A percentile compares a stretch with the other conserved stretches of the same genome.
Evolutionary conservation across 768 basidiomycete species (phyloP).

Genomic region (Collybiopsis luxurians): DNA sequence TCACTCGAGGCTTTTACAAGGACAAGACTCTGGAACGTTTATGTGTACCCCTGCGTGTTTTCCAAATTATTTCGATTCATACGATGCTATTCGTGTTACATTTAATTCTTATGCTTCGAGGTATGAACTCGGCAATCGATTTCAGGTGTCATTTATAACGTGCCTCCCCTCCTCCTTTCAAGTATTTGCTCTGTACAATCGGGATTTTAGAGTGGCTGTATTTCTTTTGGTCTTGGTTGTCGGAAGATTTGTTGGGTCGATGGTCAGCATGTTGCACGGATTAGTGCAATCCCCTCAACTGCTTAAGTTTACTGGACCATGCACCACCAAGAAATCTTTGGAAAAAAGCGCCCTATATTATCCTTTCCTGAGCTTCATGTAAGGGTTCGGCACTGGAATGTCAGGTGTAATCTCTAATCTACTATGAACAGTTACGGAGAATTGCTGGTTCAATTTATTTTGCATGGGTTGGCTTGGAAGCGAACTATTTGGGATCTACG

Average conservation of each 20-base stretch:
- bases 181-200: slow-evolving; percentile 1
- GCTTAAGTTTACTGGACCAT: too few relatives aligned
- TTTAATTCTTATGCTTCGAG: slow-evolving; percentile 5
- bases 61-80: not conserved
- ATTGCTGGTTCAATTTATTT: not conserved
- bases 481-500: slow-evolving; percentile 3
- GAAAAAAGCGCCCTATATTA: not conserved
- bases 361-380: not conserved
- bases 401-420: not conserved
- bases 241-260: not conserved
- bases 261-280: too few relatives aligned
- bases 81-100: slow-evolving; percentile 5
- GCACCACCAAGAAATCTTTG: too few relatives aligned
- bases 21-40: not conserved
- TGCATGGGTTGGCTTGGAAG: not conserved
- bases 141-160: not conserved
- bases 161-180: not conserved
- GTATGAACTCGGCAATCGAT: not conserved
- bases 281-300: too few relatives aligned
- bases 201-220: not conserved
- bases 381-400: not conserved
- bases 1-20: not conserved
- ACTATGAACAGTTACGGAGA: not conserved
- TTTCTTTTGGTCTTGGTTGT: not conserved
- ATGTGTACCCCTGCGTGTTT: not conserved